Base-by-base conservation (phyloP, 2,329 filamentous ascomycete species). In the Aspergillus fumigatiaffinis region DNA sequence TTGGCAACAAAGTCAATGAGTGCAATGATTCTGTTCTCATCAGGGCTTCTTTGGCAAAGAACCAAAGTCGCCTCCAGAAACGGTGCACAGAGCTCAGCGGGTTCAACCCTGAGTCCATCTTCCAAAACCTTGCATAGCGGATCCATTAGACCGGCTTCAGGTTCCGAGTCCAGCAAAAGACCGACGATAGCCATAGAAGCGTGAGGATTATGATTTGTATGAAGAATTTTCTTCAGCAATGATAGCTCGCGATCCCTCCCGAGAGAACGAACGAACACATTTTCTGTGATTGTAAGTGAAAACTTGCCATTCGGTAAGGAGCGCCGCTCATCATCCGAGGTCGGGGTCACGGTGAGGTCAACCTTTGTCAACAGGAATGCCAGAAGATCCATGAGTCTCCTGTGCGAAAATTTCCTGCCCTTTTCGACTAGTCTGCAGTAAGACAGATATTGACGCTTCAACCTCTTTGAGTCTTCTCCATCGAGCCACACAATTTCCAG, bases 401-500 rank as follows among this genome's bases (percentile, higher is more conserved):
- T 64, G 58, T 78, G 73, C 4, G 76, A 76, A 63, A 77, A 80
- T 25, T 74, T 75, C 54, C 77, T 72, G 12, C 78, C 78, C 60
- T 78, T 79, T 44, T 80, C 79, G 4, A 80, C 53, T 44, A 78
- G 66, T 25, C 71, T 71, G 56, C 66, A 62, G 54, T 80, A 79
- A 26, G 67, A 63, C 3, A 74, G 68, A 65, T 87, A 89, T 62
- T 86, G 83, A 3, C 70, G 66, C 2, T 81, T 77, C 26, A 87
- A 68, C 8, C 82, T 80, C 57, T 82, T 74, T 25, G 66, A 68
- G 51, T 78, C 75, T 14, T 75, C 71, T 12, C 75, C 69, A 60
- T 90, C 87, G n/a, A 87, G 81, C 62, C 79, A 79, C 57, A 91
- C 76, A 35, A 89, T 82, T 60, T 82, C 79, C 29, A 90, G 59